Evolutionary conservation across 2,329 filamentous ascomycete genomes (phyloP).

Genomic region (Alternaria longipes): DNA sequence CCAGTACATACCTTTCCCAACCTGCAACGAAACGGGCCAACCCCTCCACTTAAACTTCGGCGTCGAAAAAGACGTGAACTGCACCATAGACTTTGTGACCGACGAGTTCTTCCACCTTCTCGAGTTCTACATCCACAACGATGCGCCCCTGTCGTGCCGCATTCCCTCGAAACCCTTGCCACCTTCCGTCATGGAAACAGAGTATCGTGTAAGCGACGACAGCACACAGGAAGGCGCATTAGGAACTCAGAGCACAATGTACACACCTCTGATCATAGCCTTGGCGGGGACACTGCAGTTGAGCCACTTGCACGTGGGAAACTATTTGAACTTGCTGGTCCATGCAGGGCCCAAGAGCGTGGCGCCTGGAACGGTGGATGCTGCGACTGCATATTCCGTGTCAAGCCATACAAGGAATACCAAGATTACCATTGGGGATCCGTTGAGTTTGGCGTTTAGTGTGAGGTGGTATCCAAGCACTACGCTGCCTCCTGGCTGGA

Average conservation of each 20-base stretch:
- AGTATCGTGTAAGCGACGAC: constrained; percentile 50
- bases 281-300: constrained; percentile 88
- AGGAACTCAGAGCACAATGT: constrained; percentile 53
- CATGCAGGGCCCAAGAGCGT: constrained; percentile 67
- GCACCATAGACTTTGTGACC: constrained; percentile 78
- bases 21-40: constrained; percentile 85
- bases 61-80: constrained; percentile 80
- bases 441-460: constrained; percentile 78
- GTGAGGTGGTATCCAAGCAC: constrained; percentile 88
- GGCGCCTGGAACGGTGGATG: constrained; percentile 80
- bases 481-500: constrained; percentile 68
- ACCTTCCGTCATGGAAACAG: constrained; percentile 44
- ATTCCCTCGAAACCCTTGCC: constrained; percentile 78
- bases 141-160: constrained; percentile 91
- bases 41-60: constrained; percentile 90
- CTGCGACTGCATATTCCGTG: constrained; percentile 85
- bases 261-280: constrained; percentile 87
- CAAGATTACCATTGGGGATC: constrained; percentile 86
- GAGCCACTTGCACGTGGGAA: constrained; percentile 85
- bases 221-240: constrained; percentile 50
- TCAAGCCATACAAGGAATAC: constrained; percentile 66
- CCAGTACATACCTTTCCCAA: constrained; percentile 89
- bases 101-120: constrained; percentile 86
- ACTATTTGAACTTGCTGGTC: constrained; percentile 87
- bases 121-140: constrained; percentile 98